Conservation (phyloP, 2,329 filamentous ascomycete genomes). For the Zymoseptoria crescenta region DNA sequence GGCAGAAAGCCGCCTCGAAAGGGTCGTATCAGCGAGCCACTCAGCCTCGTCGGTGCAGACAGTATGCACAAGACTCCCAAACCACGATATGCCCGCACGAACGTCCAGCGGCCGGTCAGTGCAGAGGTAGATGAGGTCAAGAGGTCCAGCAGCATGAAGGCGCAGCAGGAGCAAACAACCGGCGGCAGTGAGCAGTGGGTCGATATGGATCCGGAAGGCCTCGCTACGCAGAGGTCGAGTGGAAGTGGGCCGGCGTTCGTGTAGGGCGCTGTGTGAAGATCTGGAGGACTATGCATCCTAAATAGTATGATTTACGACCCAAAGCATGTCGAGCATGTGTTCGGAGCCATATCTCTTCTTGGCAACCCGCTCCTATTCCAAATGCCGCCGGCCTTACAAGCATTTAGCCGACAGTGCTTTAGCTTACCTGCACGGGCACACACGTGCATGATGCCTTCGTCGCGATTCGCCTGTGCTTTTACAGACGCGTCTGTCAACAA, state of each 20-base stretch:
- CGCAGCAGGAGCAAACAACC: slow-evolving; percentile 14
- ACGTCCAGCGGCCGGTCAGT: slow-evolving; percentile 18
- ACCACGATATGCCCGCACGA: slow-evolving; percentile 15
- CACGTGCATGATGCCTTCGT: neutral
- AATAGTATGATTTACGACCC: neutral
- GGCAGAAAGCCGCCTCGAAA: neutral
- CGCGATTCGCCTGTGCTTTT: neutral
- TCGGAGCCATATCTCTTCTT: neutral
- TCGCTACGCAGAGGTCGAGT: slow-evolving; percentile 14
- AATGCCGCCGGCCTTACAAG: neutral
- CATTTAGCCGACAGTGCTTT: neutral
- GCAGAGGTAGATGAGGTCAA: slow-evolving; percentile 16
- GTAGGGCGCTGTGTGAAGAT: slow-evolving; percentile 1
- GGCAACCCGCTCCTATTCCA: neutral
- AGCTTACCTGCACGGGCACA: neutral
- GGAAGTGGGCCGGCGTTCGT: slow-evolving; percentile 21
- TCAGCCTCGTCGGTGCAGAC: slow-evolving; percentile 23
- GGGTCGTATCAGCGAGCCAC: slow-evolving; percentile 20
- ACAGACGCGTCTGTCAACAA: neutral
- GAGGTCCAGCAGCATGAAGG: slow-evolving; percentile 24
- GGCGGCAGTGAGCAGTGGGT: slow-evolving; percentile 17
- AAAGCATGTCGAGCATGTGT: neutral
- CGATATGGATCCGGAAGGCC: slow-evolving; percentile 10
- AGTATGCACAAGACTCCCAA: slow-evolving; percentile 20
- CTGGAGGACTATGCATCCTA: neutral